Conservation (phyloP, 371 early-diverging fungal species). For the Funneliformis caledonium region DNA sequence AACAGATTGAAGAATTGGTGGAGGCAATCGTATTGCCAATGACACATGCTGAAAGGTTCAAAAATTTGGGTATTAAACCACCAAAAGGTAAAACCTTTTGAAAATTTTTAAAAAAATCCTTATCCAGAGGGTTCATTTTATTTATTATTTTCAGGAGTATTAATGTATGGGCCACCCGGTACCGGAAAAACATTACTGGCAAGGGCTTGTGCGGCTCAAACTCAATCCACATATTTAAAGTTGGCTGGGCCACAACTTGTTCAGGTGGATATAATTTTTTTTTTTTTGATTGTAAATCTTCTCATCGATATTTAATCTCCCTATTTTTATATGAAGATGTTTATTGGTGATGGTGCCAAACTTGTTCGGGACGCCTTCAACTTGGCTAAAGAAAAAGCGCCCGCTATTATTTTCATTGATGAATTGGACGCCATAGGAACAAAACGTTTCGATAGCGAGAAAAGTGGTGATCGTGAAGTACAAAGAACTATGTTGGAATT, state of each 20-base stretch:
- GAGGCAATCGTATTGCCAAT: slow-evolving; percentile 99
- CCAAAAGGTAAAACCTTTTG: slow-evolving; percentile 81
- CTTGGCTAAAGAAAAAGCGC: slow-evolving; percentile 98
- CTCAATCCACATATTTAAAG: slow-evolving; percentile 96
- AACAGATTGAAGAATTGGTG: slow-evolving; percentile 99
- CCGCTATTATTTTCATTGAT: slow-evolving; percentile 99
- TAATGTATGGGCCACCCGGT: slow-evolving; percentile 99
- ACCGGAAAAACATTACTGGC: slow-evolving; percentile 98
- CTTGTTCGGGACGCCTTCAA: slow-evolving; percentile 99
- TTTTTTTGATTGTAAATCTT: not conserved
- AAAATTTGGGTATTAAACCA: slow-evolving; percentile 96
- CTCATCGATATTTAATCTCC: not conserved
- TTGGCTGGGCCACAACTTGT: slow-evolving; percentile 99
- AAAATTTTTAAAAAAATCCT: not conserved
- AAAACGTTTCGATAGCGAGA: slow-evolving; percentile 98
- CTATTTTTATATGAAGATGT: slow-evolving; percentile 72
- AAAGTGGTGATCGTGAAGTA: slow-evolving; percentile 99
- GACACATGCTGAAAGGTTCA: slow-evolving; percentile 97
- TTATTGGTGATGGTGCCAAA: slow-evolving; percentile 99
- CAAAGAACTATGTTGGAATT: slow-evolving; percentile 99
- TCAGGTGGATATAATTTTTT: slow-evolving; percentile 58
- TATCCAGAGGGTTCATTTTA: not conserved
- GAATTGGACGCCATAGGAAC: slow-evolving; percentile 99
- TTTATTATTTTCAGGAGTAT: slow-evolving; percentile 62
- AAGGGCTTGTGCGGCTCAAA: slow-evolving; percentile 98